phyloP scores from a whole-genome alignment of 192 early-diverging fungal genomes.

The Dissophora globulifera region DNA sequence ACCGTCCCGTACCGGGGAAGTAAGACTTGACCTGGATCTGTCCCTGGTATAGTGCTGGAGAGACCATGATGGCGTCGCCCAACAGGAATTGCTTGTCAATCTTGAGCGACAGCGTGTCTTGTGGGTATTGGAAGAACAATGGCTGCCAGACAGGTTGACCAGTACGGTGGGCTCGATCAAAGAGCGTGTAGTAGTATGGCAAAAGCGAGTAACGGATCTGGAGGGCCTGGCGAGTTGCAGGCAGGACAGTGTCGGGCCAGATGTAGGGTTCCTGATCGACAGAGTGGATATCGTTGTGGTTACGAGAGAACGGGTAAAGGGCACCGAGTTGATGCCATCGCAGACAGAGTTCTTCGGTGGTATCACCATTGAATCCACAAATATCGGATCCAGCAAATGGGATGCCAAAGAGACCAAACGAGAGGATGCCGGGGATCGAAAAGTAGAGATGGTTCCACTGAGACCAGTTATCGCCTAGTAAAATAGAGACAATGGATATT shows the following conservation, averaged over 20 bases:
- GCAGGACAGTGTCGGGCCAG: slow-evolving; percentile 63
- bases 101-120: slow-evolving; percentile 29
- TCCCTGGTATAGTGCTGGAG: slow-evolving; percentile 64
- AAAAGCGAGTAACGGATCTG: slow-evolving; percentile 67
- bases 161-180: slow-evolving; percentile 56
- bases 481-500: no score
- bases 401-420: slow-evolving; percentile 77
- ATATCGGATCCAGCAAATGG: slow-evolving; percentile 78
- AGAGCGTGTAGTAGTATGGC: slow-evolving; percentile 71
- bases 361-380: slow-evolving; percentile 71
- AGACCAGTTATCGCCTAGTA: slow-evolving; percentile 69
- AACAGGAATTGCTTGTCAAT: slow-evolving; percentile 72
- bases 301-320: slow-evolving; percentile 71
- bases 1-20: slow-evolving; percentile 66
- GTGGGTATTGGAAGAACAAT: slow-evolving; percentile 63
- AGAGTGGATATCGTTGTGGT: slow-evolving; percentile 66
- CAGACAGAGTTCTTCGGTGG: slow-evolving; percentile 71
- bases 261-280: slow-evolving; percentile 70
- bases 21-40: slow-evolving; percentile 64
- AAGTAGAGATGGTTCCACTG: slow-evolving; percentile 65
- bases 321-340: slow-evolving; percentile 74
- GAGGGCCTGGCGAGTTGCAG: slow-evolving; percentile 63
- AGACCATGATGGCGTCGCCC: slow-evolving; percentile 66
- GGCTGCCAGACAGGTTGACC: slow-evolving; percentile 69
- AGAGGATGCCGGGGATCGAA: slow-evolving; percentile 70